These are phyloP conservation scores for Strobilomyces confusus DNA, from an alignment of 768 basidiomycete species.

Conservation along the genomic window DNA sequence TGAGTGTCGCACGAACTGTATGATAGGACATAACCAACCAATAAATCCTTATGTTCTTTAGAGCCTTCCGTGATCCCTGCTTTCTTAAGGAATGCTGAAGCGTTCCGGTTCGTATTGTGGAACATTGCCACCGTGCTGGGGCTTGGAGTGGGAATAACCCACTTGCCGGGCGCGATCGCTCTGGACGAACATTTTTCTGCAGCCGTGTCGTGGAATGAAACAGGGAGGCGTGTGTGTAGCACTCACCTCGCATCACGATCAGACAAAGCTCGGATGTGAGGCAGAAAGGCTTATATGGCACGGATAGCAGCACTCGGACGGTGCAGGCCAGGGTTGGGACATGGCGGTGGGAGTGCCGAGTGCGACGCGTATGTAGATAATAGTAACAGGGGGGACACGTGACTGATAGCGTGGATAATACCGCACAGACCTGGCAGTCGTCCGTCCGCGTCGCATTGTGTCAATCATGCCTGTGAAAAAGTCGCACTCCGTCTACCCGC, in stretches of 20 bases:
- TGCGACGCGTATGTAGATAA: neutral
- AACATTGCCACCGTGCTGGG: neutral
- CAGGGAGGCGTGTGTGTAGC: neutral
- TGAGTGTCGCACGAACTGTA: neutral
- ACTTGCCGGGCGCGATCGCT: neutral
- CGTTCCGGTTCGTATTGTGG: neutral
- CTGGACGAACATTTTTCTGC: conserved; percentile 1
- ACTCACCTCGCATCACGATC: conserved; percentile 4
- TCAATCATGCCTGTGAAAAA: conserved; percentile 25
- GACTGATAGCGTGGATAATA: conserved; percentile 12
- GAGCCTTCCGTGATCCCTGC: conserved; percentile 1
- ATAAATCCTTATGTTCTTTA: conserved; percentile 6
- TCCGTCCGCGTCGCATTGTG: conserved; percentile 13
- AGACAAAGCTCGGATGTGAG: neutral
- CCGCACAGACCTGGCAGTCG: conserved; percentile 15
- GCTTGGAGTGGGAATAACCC: conserved; percentile 5
- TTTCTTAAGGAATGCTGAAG: neutral
- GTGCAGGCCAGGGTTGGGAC: neutral
- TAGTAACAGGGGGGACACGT: conserved; percentile 14
- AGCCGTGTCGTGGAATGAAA: neutral
- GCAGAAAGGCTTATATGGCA: neutral
- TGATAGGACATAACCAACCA: neutral
- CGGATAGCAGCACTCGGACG: neutral
- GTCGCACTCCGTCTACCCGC: conserved; percentile 14
- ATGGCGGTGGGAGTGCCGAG: neutral